Evolutionary conservation across 768 basidiomycete species (phyloP).

Genomic region (Leccinellum albellum): DNA sequence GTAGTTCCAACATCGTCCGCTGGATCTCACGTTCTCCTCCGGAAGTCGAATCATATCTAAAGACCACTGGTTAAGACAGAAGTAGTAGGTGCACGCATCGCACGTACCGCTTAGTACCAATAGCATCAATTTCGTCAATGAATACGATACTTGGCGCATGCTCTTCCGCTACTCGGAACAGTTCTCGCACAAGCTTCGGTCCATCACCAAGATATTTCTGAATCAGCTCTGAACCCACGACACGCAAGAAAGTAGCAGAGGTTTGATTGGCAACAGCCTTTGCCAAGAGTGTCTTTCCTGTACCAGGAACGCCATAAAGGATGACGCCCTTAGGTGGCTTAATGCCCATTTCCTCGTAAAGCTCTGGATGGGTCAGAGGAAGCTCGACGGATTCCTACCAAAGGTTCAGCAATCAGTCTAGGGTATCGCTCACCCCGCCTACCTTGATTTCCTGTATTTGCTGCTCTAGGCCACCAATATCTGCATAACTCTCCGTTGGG

Average conservation of each 20-base stretch:
- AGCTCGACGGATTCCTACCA: conserved; percentile 93
- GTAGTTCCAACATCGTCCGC: conserved; percentile 96
- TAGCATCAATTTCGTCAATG: conserved; percentile 98
- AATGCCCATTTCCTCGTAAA: conserved; percentile 99
- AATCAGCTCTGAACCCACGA: conserved; percentile 96
- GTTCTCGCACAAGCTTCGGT: conserved; percentile 93
- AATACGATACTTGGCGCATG: conserved; percentile 98
- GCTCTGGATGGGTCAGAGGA: conserved; percentile 93
- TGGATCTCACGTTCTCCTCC: conserved; percentile 99
- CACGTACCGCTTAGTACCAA: conserved; percentile 94
- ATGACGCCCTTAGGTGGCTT: conserved; percentile 99
- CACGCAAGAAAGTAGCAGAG: conserved; percentile 94
- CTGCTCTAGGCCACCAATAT: conserved; percentile 92
- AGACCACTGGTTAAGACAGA: conserved; percentile 1
- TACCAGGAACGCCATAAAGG: conserved; percentile 96
- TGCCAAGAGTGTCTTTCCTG: conserved; percentile 95
- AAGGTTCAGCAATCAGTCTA: background rate
- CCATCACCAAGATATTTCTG: conserved; percentile 99
- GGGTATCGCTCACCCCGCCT: conserved; percentile 8
- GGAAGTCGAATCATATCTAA: conserved; percentile 94
- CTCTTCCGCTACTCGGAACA: conserved; percentile 97
- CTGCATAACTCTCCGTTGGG: conserved; percentile 97
- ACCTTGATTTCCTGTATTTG: conserved; percentile 99
- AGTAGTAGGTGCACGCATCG: background rate
- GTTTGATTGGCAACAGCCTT: conserved; percentile 99